Base-by-base conservation (phyloP, 2,329 filamentous ascomycete genomes). In the Arthrobotrys sinensis region DNA sequence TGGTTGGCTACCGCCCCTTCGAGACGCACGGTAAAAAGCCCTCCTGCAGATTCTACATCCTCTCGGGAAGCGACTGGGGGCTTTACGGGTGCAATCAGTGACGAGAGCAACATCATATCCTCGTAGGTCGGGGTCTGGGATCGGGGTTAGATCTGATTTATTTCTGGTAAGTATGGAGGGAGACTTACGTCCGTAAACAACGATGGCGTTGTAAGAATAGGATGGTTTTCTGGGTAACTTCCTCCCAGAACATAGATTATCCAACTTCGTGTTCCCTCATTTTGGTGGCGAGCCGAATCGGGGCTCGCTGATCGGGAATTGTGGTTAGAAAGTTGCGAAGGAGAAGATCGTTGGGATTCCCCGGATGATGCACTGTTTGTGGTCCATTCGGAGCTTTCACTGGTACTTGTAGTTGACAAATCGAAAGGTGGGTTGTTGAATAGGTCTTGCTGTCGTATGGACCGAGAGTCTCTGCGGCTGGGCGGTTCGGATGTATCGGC, bases 211-310 rank as follows among this genome's bases (percentile, higher is more conserved):
- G 90, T 90, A 79, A 92, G 88, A 21, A 91, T 90, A 21, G 90
- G 90, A 82, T 92, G 90, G 80, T 91, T 91, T 81, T 91, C 90
- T 1, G 90, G 90, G 66, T 91, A 88, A 80, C 90, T 91, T 48
- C 90, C 90, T 52, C 90, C 90, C 64, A 92, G 88, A 7, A 92
- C 90, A 82, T 92, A 92, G 66, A 92, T 91, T 81, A 92, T 88
- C 90, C 90, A 92, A 83, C 90, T 92, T 80, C 90, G 85, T 68
- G 89, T 89, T 68, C 86, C 86, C 72, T 85, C 84, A 8, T 84
- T 82, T 68, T 68, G 66, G 8, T 52, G 50, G 12, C 70, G 55
- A 16, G 24, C 16, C 5, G 76, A 65, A 70, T 79, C 70, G 12
- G 70, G 72, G n/a, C 75, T 72, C 4, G 45, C 14, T 11, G 65